phyloP scores from a whole-genome alignment of 1,139 yeast species.

The Pichiaceae sp. region DNA sequence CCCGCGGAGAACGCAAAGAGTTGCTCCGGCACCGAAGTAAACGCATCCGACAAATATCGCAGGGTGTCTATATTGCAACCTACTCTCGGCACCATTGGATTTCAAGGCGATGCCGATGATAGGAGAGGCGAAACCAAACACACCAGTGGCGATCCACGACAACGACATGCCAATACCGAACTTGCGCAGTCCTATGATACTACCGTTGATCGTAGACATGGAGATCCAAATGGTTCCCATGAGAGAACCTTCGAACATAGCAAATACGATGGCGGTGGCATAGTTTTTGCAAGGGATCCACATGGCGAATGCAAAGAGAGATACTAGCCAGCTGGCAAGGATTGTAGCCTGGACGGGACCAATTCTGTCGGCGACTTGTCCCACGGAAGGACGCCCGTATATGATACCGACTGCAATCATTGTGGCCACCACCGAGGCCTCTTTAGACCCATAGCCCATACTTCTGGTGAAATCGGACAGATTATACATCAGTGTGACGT shows the following conservation, averaged over 20 bases:
- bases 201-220: constrained; percentile 27
- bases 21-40: constrained; percentile 33
- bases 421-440: constrained; percentile 37
- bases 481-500: constrained; percentile 36
- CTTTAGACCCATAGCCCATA: constrained; percentile 32
- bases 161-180: constrained; percentile 40
- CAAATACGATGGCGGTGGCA: constrained; percentile 42
- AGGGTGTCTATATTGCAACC: constrained; percentile 39
- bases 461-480: constrained; percentile 38
- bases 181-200: constrained; percentile 41
- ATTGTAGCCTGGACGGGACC: constrained; percentile 34
- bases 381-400: constrained; percentile 34
- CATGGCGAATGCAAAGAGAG: constrained; percentile 37
- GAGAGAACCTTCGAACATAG: constrained; percentile 36
- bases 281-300: constrained; percentile 54
- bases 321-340: constrained; percentile 25
- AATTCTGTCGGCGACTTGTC: constrained; percentile 28
- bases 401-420: constrained; percentile 37
- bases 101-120: constrained; percentile 45
- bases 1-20: constrained; percentile 36
- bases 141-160: constrained; percentile 40
- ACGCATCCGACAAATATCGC: constrained; percentile 46
- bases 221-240: constrained; percentile 44
- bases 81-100: constrained; percentile 23
- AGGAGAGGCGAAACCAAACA: constrained; percentile 41